Conservation (phyloP, 2,329 filamentous ascomycete genomes). For the Xylariaceae sp. region DNA sequence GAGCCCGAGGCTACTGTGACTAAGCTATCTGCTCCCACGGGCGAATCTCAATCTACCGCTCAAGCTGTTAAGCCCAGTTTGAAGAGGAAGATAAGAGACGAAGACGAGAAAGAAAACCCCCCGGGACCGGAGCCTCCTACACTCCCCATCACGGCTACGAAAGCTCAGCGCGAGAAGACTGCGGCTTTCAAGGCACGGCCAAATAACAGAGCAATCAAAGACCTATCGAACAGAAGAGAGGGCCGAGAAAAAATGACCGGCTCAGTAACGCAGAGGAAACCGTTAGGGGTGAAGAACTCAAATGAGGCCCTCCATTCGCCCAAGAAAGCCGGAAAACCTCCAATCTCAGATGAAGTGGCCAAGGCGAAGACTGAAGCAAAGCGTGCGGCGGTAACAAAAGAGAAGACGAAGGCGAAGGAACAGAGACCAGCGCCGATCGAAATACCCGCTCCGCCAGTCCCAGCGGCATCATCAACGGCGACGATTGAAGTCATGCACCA, state of each 20-base stretch:
- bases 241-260: constrained; percentile 35
- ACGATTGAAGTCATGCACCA: constrained; percentile 35
- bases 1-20: neutral
- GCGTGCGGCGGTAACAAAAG: constrained; percentile 17
- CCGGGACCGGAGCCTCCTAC: constrained; percentile 38
- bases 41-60: constrained; percentile 18
- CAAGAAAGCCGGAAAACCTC: constrained; percentile 49
- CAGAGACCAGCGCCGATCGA: constrained; percentile 35
- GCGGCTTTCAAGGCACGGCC: constrained; percentile 38
- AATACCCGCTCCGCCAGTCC: constrained; percentile 28
- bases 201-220: constrained; percentile 46
- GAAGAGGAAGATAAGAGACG: constrained; percentile 60
- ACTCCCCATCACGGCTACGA: constrained; percentile 31
- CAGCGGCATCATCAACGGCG: constrained; percentile 21
- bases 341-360: constrained; percentile 41
- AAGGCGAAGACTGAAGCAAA: constrained; percentile 44
- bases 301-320: constrained; percentile 63
- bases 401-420: constrained; percentile 22
- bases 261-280: constrained; percentile 45
- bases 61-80: constrained; percentile 49
- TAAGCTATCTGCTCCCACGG: neutral
- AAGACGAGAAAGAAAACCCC: constrained; percentile 54
- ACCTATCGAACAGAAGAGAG: constrained; percentile 48
- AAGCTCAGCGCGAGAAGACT: constrained; percentile 36
- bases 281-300: constrained; percentile 60